Base-by-base conservation (phyloP, 2,329 filamentous ascomycete species). In the Scytalidium lignicola region DNA sequence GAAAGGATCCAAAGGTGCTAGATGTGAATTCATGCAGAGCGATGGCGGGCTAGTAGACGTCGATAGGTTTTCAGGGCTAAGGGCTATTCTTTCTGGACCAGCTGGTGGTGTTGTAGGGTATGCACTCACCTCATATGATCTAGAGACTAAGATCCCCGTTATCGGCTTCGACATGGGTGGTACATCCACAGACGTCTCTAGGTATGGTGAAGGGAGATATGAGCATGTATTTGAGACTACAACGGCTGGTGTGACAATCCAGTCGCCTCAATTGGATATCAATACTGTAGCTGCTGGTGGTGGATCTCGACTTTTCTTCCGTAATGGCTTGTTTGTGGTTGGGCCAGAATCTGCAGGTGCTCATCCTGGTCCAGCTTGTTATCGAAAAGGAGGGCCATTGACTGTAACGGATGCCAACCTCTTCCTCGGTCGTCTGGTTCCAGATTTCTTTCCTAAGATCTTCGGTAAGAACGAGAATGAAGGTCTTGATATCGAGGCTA, bases 141-240 rank as follows among this genome's bases (percentile, higher is more conserved):
- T 85, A 0, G 74, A 86, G 45, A 93, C 89, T 3, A 88, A 83
- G 62, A 89, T 81, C 1, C 90, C 90, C 0, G 87, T 96, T 3
- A 96, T 96, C 60, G 91, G 91, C 0, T 96, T 96, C 61, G 91
- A 96, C 58, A 96, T 96, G 91, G 90, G 90, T 32, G 91, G 91
- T 10, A 96, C 91, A 0, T 91, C 85, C 50, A 96, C 91, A 1
- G 91, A 96, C 65, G 89, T 96, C 9, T 95, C 88, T 28, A 77
- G 91, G 44, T 96, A 92, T 59, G 88, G 87, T 5, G 82, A 86
- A 47, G 91, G 91, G 15, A 77, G 88, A 48, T 92, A 95, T 60
- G 91, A 96, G 60, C 91, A 96, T 61, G 90, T 95, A 1, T 96
- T 96, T 58, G 91, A 95, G 68, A 95, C 90, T 0, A 95, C 89